These are phyloP conservation scores for Phylloporus arenicola DNA, from an alignment of 768 basidiomycete species.

Conservation along the genomic window DNA sequence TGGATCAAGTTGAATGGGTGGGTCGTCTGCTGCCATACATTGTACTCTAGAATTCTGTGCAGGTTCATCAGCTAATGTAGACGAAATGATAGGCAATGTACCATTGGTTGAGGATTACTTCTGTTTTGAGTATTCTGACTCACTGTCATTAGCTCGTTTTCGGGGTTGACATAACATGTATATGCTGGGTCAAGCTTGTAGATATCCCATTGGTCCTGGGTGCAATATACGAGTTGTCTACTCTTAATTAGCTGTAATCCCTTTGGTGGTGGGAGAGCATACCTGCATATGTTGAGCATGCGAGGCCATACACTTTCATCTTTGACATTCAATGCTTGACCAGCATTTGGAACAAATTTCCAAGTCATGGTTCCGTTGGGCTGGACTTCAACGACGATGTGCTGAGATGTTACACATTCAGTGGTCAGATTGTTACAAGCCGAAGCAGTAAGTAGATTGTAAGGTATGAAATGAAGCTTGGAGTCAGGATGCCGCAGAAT, in stretches of 20 bases:
- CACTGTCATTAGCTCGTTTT: neutral
- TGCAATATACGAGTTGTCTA: neutral
- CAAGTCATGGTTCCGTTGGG: neutral
- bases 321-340: neutral
- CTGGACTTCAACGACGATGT: neutral
- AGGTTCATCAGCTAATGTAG: neutral
- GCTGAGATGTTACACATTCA: neutral
- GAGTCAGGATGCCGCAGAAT: neutral
- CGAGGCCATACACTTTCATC: neutral
- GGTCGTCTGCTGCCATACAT: too few species aligned
- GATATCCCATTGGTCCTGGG: neutral
- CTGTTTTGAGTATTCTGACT: neutral
- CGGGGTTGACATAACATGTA: neutral
- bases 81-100: neutral
- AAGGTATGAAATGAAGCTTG: too few species aligned
- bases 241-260: neutral
- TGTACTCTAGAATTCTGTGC: too few species aligned
- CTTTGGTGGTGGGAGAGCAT: neutral
- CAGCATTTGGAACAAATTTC: neutral
- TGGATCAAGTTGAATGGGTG: too few species aligned
- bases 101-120: neutral
- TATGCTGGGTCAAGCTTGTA: slow-evolving; percentile 1
- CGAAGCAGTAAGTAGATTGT: too few species aligned
- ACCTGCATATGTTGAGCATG: neutral
- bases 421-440: neutral